These are phyloP conservation scores for Entophlyctis luteolus DNA, from an alignment of 192 early-diverging fungal genomes.

Conservation along the genomic window DNA sequence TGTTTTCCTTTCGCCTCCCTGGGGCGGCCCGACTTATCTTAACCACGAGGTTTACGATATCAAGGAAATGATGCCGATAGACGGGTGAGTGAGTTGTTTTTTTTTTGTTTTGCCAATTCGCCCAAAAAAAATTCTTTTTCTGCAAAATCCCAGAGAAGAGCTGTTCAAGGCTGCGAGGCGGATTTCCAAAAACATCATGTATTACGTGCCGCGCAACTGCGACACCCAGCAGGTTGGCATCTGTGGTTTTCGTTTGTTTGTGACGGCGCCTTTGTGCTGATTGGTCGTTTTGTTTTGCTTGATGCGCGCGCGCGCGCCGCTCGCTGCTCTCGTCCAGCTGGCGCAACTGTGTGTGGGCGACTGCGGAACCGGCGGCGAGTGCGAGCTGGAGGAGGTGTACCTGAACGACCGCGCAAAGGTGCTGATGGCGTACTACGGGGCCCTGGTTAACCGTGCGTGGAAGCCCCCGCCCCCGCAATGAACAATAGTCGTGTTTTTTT, in stretches of 20 bases:
- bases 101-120: neutral
- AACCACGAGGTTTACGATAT: constrained; percentile 59
- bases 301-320: no score
- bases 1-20: constrained; percentile 92
- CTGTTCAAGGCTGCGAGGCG: constrained; percentile 60
- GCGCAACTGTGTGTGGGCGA: no score
- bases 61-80: constrained; percentile 67
- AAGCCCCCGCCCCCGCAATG: no score
- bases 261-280: no score
- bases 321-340: no score
- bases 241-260: neutral
- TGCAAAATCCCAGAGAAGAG: constrained; percentile 39
- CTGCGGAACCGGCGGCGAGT: constrained; percentile 49
- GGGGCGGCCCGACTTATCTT: constrained; percentile 85
- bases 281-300: no score
- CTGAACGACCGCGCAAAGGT: constrained; percentile 66
- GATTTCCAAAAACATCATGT: constrained; percentile 74
- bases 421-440: constrained; percentile 74
- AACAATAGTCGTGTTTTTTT: no score
- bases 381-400: constrained; percentile 80
- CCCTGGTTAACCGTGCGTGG: no score
- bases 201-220: constrained; percentile 82
- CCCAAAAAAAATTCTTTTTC: no score
- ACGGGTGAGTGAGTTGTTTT: constrained; percentile 53
- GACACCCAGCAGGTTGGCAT: constrained; percentile 56